Base-by-base conservation (phyloP, 2,329 filamentous ascomycete species). In the Paecilomyces niveus region DNA sequence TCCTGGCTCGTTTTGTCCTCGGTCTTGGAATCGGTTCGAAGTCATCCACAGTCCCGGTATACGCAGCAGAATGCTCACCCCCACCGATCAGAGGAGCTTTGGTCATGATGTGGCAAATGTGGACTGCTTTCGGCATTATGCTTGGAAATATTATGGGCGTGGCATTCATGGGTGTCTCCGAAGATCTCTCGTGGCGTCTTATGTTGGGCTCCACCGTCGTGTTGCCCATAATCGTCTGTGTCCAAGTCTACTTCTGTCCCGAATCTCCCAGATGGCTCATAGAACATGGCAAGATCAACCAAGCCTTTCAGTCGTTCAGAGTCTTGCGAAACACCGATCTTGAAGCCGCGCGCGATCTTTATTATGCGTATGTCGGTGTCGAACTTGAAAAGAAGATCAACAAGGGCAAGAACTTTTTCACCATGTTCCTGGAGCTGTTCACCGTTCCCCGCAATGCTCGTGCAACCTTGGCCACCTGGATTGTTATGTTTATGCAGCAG, bases 151-250 rank as follows among this genome's bases (percentile, higher is more conserved):
- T 78, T 59, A 78, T 79, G 67, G 78, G 77, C 13, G 76, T 81
- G 21, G 78, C 77, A 7, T 79, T 81, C 60, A 73, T 73, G 65
- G 63, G 66, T n/a, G 61, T 75, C 9, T 64, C 68, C 31, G 54
- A 76, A 22, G 83, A 85, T 26, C 78, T 81, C 26, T 75, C 85
- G 62, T 89, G 87, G 87, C 82, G 87, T 31, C 75, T 89, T 32
- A 88, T 89, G 84, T 81, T 90, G 66, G 85, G 81, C 2, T 88
- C 85, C 7, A 86, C 87, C 7, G 81, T 88, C 62, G 78, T 88
- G 1, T 83, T 84, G 2, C 81, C 83, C 18, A 70, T 88, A 6
- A 65, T 85, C 50, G 83, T 85, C 58, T 83, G 81, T 65, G 70
- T 66, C 8, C 76, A 86, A 21, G 86, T 90, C 63, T 90, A 83